Evolutionary conservation across 306 rosid genomes (phyloP), one percentile per base, ranked within the genome.

Genomic region (Astragalus glycyphyllos): DNA sequence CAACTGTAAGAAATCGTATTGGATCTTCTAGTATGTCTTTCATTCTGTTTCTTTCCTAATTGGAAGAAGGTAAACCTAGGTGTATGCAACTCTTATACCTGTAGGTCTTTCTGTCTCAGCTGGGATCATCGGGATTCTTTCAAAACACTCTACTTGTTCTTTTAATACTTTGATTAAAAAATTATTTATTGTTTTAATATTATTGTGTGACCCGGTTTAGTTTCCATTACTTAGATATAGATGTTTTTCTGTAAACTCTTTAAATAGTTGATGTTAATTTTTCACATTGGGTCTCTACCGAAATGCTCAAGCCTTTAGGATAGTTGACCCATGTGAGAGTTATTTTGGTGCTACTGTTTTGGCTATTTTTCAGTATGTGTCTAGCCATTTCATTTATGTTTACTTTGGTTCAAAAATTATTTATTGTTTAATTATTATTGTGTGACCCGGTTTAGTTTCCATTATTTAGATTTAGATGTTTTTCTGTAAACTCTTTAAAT

Each of bases 1-100:
- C 87, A 74, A 75, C 90, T 71, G 98, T 93, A 87, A 93, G 88
- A 74, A 81, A 50, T 69, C 61, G n/a, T 35, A 58, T 61, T 61
- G 65, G 41, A 58, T 70, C 14, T 73, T 73, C 67, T 48, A 38
- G 14, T 65, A 42, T 50, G 56, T 34, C 57, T 76, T 31, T 61
- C 31, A 32, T 53, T 38, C 40, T 11, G 20, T 15, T 58, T 51
- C n/a, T 20, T 37, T 23, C 65, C 69, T 48, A 35, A 16, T 40
- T 8, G 45, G 68, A 12, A 48, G 17, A 23, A 32, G 11, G 55
- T 51, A 29, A 53, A 6, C 29, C 46, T 61, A 53, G 47, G 7
- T 44, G 58, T 40, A 9, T 29, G 51, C 61, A 41, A 29, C 51
- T 49, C 55, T 26, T 76, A 31, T 72, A 58, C n/a, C 57, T 62